Evolutionary conservation across 2,329 filamentous ascomycete species (phyloP), one percentile per base, ranked within the genome.

Genomic region (Nemania serpens): DNA sequence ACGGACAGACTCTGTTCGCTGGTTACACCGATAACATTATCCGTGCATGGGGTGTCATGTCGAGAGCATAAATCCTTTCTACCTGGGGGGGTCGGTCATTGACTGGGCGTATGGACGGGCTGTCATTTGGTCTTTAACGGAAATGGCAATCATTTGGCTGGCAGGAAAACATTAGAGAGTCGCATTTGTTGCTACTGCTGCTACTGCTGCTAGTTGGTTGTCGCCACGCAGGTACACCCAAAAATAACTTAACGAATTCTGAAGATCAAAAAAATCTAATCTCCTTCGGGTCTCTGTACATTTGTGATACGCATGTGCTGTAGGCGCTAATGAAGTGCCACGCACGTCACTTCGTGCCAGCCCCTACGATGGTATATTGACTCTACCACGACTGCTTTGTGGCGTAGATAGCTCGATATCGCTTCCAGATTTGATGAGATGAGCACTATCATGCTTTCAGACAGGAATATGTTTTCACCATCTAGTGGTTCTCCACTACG

Each of bases 21-120:
- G 95, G 95, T 82, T 99, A 99, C 89, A 99, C 95, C 75, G 95
- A 99, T 85, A 98, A 97, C 89, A 90, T 96, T 84, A 97, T 97
- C 84, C 91, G 93, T 76, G 93, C 91, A 74, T 97, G 93, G 93
- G 93, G 93, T 83, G 93, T 97, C 77, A 96, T 97, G 92, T 95
- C 91, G 80, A 88, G 92, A 81, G 91, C 90, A 82, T 93, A 91
- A 70, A 66, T 68, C 56, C 67, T 67, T 66, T 58, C 55, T 63
- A 58, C 47, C 61, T 55, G 51, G 66, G 66, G 66, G 66, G 69
- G 62, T 68, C 49, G 70, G 71, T 72, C 71, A 72, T 72, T 72
- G 70, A 73, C 70, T 72, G 68, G 71, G 71, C 71, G 71, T 73
- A 72, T 68, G 71, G 71, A 68, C 61, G 69, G 71, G 69, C 68